phyloP scores from a whole-genome alignment of 1,284 basidiomycete genomes.

The Thelephora terrestris region DNA sequence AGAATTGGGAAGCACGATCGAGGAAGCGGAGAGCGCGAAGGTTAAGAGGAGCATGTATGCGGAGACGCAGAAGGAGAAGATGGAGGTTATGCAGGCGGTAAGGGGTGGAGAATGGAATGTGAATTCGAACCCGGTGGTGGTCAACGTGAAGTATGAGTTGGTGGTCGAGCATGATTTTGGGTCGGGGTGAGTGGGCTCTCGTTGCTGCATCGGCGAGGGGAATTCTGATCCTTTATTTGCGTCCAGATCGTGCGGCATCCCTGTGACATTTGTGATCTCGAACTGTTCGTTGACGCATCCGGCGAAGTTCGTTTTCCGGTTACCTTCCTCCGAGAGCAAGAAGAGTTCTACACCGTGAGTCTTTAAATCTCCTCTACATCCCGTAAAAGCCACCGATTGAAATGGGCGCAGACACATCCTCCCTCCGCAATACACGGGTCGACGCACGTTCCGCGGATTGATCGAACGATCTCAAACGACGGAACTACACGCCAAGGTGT shows the following conservation, averaged over 20 bases:
- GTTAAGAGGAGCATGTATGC: conserved; percentile 79
- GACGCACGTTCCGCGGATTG: conserved; percentile 45
- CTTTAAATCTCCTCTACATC: too few relatives aligned
- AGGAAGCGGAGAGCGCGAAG: conserved; percentile 51
- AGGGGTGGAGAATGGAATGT: conserved; percentile 65
- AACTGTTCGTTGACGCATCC: conserved; percentile 61
- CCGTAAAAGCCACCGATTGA: too few relatives aligned
- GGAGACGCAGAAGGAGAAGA: conserved; percentile 70
- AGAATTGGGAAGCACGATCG: conserved; percentile 44
- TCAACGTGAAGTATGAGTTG: conserved; percentile 32
- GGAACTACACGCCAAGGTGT: conserved; percentile 39
- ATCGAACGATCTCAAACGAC: conserved; percentile 39
- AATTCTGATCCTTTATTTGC: conserved; percentile 1
- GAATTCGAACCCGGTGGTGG: conserved; percentile 65
- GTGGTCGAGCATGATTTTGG: conserved; percentile 54
- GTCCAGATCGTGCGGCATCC: conserved; percentile 44
- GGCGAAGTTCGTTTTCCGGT: conserved; percentile 42
- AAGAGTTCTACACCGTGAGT: too few relatives aligned
- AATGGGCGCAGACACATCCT: conserved; percentile 26
- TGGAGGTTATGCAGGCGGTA: conserved; percentile 56
- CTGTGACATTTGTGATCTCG: conserved; percentile 48
- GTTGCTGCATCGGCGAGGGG: neutral
- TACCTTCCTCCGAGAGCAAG: conserved; percentile 17
- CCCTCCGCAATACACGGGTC: conserved; percentile 47
- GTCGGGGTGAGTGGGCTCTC: conserved; percentile 41